Percentiles rank a stretch among this genome's conserved stretches.
Evolutionary conservation across 1,139 yeast species (phyloP).

Genomic region (Saccharomyces hybrid): DNA sequence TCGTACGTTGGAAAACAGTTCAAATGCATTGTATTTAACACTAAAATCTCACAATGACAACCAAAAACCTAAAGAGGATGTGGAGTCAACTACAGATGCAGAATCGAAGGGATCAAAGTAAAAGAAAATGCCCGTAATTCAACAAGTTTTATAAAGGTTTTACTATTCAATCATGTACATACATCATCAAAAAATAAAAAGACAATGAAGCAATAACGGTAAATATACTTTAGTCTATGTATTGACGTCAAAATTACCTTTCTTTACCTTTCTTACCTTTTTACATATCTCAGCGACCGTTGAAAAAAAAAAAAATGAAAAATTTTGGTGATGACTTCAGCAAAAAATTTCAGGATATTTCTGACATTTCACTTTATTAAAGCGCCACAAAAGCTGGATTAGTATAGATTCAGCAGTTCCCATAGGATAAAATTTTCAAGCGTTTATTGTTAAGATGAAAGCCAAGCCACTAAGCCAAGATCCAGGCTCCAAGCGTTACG

Average conservation of each 20-base stretch:
- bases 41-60: constrained; percentile 48
- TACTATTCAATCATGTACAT: background rate
- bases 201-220: background rate
- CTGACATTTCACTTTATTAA: background rate
- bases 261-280: background rate
- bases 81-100: background rate
- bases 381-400: background rate
- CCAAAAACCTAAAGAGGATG: constrained; percentile 5
- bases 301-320: background rate
- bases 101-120: background rate
- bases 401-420: background rate
- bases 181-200: background rate
- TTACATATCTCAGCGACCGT: background rate
- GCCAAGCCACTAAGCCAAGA: constrained; percentile 21
- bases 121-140: background rate
- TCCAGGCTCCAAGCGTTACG: constrained; percentile 29
- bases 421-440: background rate
- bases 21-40: constrained; percentile 64
- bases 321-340: background rate
- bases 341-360: background rate
- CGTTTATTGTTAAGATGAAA: constrained; percentile 12
- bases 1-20: constrained; percentile 63
- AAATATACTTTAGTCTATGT: background rate
- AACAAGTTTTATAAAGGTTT: background rate
- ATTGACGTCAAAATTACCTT: background rate